These are phyloP conservation scores for Hirsutella minnesotensis DNA, from an alignment of 2,329 filamentous ascomycete genomes.

Conservation along the genomic window DNA sequence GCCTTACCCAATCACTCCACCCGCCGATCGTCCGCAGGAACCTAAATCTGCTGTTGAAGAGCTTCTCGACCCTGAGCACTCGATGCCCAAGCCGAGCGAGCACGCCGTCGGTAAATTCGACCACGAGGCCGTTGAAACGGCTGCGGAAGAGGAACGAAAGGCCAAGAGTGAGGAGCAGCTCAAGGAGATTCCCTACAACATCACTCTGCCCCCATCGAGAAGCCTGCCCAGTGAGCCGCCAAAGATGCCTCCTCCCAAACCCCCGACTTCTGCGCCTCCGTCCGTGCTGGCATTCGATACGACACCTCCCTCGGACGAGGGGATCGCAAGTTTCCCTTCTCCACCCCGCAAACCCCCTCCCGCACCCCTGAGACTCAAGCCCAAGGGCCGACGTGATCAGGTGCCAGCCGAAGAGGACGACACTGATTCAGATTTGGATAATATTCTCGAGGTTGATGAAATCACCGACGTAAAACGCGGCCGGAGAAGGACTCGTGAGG, in stretches of 20 bases:
- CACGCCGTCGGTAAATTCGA: conserved; percentile 47
- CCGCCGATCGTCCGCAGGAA: conserved; percentile 35
- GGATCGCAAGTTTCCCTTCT: conserved; percentile 40
- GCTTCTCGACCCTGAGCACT: conserved; percentile 42
- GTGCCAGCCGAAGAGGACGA: conserved; percentile 42
- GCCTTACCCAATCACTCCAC: conserved; percentile 54
- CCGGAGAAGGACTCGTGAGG: conserved; percentile 71
- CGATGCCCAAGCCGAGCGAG: conserved; percentile 50
- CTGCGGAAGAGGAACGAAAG: conserved; percentile 32
- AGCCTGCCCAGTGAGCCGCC: conserved; percentile 41
- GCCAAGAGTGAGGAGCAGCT: conserved; percentile 28
- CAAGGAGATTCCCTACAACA: conserved; percentile 37
- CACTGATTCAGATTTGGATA: conserved; percentile 75
- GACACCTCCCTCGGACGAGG: conserved; percentile 31
- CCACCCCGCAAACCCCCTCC: conserved; percentile 73
- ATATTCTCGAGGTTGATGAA: conserved; percentile 59
- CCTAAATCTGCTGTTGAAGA: conserved; percentile 33
- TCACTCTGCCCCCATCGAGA: conserved; percentile 43
- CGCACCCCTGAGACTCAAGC: conserved; percentile 61
- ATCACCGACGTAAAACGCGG: conserved; percentile 53
- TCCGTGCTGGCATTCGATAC: conserved; percentile 29
- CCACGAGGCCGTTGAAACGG: conserved; percentile 39
- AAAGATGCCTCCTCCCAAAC: conserved; percentile 38
- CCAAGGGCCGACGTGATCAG: conserved; percentile 12
- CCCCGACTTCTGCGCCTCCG: conserved; percentile 26